A percentile compares a stretch with the other conserved stretches of the same genome.
Evolutionary conservation across 371 early-diverging fungal species (phyloP).

Genomic region (Mortierella sp.): DNA sequence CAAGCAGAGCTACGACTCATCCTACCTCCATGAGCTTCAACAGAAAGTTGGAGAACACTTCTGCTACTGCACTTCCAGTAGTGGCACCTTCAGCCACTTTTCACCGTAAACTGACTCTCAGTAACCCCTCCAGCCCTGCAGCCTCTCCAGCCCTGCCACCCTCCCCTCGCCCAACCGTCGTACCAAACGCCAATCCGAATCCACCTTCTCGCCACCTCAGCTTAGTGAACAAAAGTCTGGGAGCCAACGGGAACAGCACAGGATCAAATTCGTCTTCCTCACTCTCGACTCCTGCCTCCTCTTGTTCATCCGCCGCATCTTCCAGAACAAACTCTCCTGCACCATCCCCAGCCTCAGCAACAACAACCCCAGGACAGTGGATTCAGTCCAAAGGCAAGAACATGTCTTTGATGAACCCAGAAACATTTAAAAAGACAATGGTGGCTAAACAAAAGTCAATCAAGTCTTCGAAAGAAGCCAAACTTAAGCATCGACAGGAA

Average conservation of each 20-base stretch:
- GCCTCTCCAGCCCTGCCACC: background rate
- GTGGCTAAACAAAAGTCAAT: slow-evolving; percentile 48
- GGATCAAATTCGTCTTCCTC: slow-evolving; percentile 1
- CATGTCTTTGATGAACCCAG: slow-evolving; percentile 45
- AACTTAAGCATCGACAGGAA: slow-evolving; percentile 23
- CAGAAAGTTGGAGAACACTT: slow-evolving; percentile 28
- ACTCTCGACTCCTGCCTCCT: background rate
- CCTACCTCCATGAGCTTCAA: slow-evolving; percentile 22
- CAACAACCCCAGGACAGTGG: slow-evolving; percentile 30
- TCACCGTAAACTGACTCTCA: slow-evolving; percentile 2
- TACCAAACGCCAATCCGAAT: slow-evolving; percentile 1
- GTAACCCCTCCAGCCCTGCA: background rate
- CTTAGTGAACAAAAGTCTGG: slow-evolving; percentile 23
- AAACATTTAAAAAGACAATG: slow-evolving; percentile 46
- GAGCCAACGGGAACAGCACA: background rate
- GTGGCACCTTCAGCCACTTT: background rate
- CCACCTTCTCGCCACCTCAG: slow-evolving; percentile 35
- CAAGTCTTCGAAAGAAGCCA: slow-evolving; percentile 25
- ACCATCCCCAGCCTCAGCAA: no score
- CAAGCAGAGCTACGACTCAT: no score
- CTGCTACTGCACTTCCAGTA: background rate
- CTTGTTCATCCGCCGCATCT: slow-evolving; percentile 1
- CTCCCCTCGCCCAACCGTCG: background rate
- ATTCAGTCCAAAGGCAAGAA: slow-evolving; percentile 52
- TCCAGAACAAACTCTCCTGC: background rate